Base-by-base conservation (phyloP, 371 early-diverging fungal species). In the Smittium culicis region DNA sequence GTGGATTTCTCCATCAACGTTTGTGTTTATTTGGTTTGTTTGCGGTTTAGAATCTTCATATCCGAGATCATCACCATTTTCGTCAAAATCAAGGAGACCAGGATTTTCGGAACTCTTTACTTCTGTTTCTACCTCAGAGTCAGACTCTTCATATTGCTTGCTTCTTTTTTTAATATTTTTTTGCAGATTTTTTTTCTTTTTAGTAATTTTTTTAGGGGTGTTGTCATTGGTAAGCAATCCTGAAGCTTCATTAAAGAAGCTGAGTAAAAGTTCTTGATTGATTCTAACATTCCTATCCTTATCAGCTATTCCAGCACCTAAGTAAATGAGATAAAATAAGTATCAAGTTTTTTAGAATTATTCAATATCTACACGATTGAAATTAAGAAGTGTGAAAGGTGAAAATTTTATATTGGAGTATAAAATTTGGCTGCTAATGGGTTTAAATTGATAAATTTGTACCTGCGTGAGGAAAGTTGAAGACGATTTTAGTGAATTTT, bases 381-480 rank as follows among this genome's bases (percentile, higher is more conserved):
- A n/a, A n/a, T n/a, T n/a, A n/a, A n/a, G n/a, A n/a, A n/a, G n/a
- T n/a, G n/a, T n/a, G n/a, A n/a, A n/a, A n/a, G n/a, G n/a, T n/a
- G n/a, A n/a, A n/a, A n/a, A n/a, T n/a, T n/a, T n/a, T n/a, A n/a
- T n/a, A 3, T 35, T 34, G 62, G 27, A 65, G 20, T 30, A 45
- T 56, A 64, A 32, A 11, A 25, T 24, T 31, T 54, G 35, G 32
- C 54, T 3, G 59, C 20, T 0, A 17, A 60, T 35, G n/a, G n/a
- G n/a, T 20, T 61, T 8, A 31, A 61, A 30, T 61, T 79, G n/a
- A n/a, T n/a, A n/a, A n/a, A n/a, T n/a, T n/a, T n/a, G 20, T 45
- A 81, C 94, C 96, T 24, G 85, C 86, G 73, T 96, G 96, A 56
- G 96, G 96, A 74, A 96, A 96, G 75, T 94, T 94, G 75, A 96